These are phyloP conservation scores for Corrigiola litoralis DNA, from an alignment of 179 eudicot genomes.

Conservation along the genomic window DNA sequence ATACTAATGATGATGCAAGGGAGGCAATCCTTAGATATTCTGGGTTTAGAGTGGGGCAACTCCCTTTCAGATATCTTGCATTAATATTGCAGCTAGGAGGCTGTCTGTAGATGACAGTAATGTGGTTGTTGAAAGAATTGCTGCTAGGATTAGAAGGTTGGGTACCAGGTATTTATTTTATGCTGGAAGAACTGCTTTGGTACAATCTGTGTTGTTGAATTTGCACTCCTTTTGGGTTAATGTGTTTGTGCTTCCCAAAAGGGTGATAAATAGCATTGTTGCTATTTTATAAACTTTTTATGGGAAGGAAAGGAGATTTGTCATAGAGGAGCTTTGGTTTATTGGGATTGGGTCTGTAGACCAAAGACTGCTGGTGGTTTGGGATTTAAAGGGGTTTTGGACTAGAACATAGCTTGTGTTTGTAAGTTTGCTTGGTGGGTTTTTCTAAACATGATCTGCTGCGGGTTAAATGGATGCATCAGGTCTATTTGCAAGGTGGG, in stretches of 20 bases:
- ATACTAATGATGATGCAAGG: too few species aligned
- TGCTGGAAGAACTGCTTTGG: background rate
- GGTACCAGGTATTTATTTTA: background rate
- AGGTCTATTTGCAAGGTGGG: too few species aligned
- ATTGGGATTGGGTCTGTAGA: too few species aligned
- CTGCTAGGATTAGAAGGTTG: background rate
- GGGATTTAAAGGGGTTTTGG: too few species aligned
- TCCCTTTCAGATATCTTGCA: background rate
- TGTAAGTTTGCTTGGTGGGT: too few species aligned
- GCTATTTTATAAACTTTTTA: too few species aligned
- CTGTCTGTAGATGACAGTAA: background rate
- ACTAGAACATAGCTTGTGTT: too few species aligned
- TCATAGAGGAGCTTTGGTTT: too few species aligned
- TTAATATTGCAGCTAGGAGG: background rate
- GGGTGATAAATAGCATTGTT: too few species aligned
- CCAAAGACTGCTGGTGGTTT: too few species aligned
- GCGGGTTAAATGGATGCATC: background rate
- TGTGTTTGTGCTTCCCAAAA: background rate
- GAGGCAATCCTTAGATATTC: background rate
- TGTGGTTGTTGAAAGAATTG: background rate
- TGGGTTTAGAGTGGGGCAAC: background rate
- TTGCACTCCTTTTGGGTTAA: background rate
- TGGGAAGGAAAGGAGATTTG: too few species aligned
- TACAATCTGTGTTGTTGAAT: too few species aligned
- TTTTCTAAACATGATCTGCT: background rate